Percentiles rank a stretch among this genome's conserved stretches.
These are phyloP conservation scores for Populus ilicifolia DNA, from an alignment of 345 rosid genomes.

Conservation along the genomic window DNA sequence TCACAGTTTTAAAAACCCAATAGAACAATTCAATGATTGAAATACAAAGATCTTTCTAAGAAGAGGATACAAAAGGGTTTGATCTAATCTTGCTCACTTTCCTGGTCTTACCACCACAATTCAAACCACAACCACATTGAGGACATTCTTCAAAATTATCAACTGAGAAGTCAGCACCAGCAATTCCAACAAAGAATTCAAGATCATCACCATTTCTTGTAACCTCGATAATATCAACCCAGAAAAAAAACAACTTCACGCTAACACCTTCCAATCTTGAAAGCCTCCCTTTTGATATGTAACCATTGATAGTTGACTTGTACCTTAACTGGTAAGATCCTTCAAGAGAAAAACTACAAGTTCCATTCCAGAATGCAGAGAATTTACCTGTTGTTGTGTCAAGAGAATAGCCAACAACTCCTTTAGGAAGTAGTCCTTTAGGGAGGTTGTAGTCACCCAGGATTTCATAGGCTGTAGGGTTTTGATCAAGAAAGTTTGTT, in stretches of 20 bases:
- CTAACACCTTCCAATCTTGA: constrained; percentile 50
- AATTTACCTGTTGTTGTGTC: constrained; percentile 46
- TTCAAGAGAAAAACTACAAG: constrained; percentile 58
- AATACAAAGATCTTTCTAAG: constrained; percentile 20
- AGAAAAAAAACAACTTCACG: constrained; percentile 52
- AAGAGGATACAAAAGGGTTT: constrained; percentile 37
- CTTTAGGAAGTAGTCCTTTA: constrained; percentile 52
- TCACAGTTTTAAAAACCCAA: background rate
- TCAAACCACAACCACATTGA: constrained; percentile 84
- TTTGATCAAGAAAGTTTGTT: background rate
- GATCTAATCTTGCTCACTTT: constrained; percentile 20
- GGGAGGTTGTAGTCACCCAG: constrained; percentile 47
- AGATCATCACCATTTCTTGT: constrained; percentile 44
- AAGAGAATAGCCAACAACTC: constrained; percentile 46
- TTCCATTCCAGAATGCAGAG: constrained; percentile 43
- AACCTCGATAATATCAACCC: constrained; percentile 65
- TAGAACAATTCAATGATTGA: background rate
- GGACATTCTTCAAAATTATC: constrained; percentile 69
- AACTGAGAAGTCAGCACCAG: constrained; percentile 56
- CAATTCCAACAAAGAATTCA: constrained; percentile 61
- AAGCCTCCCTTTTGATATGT: constrained; percentile 42
- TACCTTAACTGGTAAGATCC: constrained; percentile 57
- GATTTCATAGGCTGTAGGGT: constrained; percentile 41
- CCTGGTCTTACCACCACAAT: constrained; percentile 33
- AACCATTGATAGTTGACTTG: constrained; percentile 44